phyloP scores from a whole-genome alignment of 202 grass and related monocot genomes.

The Zizania palustris region DNA sequence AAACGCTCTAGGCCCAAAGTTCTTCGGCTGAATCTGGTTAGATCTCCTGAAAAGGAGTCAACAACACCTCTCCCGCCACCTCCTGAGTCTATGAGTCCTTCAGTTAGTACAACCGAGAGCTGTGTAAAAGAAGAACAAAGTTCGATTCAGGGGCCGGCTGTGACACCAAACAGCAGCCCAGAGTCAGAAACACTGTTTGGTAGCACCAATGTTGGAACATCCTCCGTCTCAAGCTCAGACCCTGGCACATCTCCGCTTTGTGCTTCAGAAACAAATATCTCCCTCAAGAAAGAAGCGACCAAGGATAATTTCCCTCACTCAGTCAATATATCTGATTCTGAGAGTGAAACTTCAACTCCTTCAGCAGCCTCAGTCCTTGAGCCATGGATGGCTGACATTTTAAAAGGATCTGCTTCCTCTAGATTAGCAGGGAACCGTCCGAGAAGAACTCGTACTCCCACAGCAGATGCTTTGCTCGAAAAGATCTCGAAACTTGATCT shows the following conservation, averaged over 20 bases:
- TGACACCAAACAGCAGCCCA: conserved; percentile 69
- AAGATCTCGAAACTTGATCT: conserved; percentile 76
- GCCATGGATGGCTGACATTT: conserved; percentile 74
- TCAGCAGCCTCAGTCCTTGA: conserved; percentile 50
- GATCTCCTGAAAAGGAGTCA: conserved; percentile 55
- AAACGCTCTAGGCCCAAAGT: conserved; percentile 80
- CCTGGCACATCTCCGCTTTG: conserved; percentile 65
- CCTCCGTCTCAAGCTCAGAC: conserved; percentile 70
- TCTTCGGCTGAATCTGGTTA: conserved; percentile 73
- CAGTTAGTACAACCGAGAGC: conserved; percentile 6
- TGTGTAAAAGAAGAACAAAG: conserved; percentile 29
- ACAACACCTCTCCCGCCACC: conserved; percentile 6
- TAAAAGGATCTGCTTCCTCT: conserved; percentile 32
- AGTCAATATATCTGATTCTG: conserved; percentile 53
- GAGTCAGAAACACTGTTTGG: conserved; percentile 59
- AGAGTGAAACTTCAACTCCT: conserved; percentile 55
- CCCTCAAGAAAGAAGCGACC: conserved; percentile 42
- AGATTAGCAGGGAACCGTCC: conserved; percentile 33
- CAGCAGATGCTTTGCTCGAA: conserved; percentile 60
- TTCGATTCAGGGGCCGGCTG: conserved; percentile 46
- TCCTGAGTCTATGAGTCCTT: conserved; percentile 26
- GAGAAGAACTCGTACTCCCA: conserved; percentile 41
- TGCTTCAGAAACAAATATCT: conserved; percentile 49
- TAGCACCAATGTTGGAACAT: conserved; percentile 54
- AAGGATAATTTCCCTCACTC: conserved; percentile 43